These are phyloP conservation scores for Bipolaris gigantea DNA, from an alignment of 2,329 filamentous ascomycete genomes.

Conservation along the genomic window DNA sequence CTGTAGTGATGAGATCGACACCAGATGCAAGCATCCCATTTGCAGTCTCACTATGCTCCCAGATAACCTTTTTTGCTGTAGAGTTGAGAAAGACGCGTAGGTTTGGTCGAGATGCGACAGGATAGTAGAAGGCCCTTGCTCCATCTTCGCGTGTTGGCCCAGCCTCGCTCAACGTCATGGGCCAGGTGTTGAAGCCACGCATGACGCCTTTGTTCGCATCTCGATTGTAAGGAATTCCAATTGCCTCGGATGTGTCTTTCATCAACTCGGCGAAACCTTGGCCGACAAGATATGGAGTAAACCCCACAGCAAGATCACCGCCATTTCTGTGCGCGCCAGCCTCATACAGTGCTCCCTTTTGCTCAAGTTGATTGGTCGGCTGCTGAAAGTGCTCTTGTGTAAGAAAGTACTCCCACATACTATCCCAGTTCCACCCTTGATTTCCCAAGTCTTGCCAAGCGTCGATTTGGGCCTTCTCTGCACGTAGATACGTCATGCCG, in stretches of 20 bases:
- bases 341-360: constrained; percentile 31
- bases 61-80: constrained; percentile 47
- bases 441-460: constrained; percentile 41
- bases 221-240: constrained; percentile 45
- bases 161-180: constrained; percentile 47
- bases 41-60: constrained; percentile 19
- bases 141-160: constrained; percentile 50
- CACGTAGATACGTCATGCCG: constrained; percentile 44
- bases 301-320: constrained; percentile 35
- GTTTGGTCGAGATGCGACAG: constrained; percentile 46
- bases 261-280: constrained; percentile 35
- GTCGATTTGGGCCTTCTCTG: constrained; percentile 39
- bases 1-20: constrained; percentile 27
- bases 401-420: constrained; percentile 33
- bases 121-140: constrained; percentile 53
- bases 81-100: constrained; percentile 50
- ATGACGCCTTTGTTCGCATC: constrained; percentile 51
- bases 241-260: constrained; percentile 41
- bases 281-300: constrained; percentile 29
- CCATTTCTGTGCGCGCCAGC: constrained; percentile 23
- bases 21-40: constrained; percentile 23
- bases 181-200: constrained; percentile 50
- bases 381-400: constrained; percentile 31
- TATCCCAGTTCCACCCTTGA: constrained; percentile 39
- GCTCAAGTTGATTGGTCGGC: constrained; percentile 20